Evolutionary conservation across 2,329 filamentous ascomycete species (phyloP), one percentile per base, ranked within the genome.

Genomic region (Escovopsis sp.): DNA sequence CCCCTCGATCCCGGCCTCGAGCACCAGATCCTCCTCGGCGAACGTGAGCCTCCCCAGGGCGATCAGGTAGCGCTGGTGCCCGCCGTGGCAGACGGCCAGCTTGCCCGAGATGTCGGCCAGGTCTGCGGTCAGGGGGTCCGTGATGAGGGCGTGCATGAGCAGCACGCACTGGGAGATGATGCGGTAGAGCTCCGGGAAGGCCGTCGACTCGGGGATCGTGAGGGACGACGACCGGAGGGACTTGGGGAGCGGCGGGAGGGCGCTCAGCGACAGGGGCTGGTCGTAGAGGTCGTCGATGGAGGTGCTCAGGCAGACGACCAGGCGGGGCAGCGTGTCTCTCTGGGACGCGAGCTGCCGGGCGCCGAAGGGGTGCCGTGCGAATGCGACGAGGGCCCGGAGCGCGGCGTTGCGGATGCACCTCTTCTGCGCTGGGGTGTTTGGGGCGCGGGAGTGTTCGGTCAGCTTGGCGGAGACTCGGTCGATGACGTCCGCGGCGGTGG

Each of bases 11-110:
- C 80, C 80, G 2, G 70, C 67, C 59, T 95, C 87, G 25, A 93
- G 69, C 10, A 91, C 72, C 8, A 84, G 60, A 27, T 85, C 81
- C 46, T 94, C 85, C 39, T 79, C 76, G 6, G 77, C 80, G 57
- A 94, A 95, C 0, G 84, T 86, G n/a, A 96, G 64, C 35, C 89
- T 66, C 0, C 85, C 87, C 36, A 98, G 65, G 2, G 78, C 77
- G 9, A 95, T 74, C 1, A 93, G 66, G 53, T 93, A 89, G 40
- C 87, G 86, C 53, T 94, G 86, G 40, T 76, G 74, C 0, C 80
- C 84, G 3, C 85, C 84, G 5, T 76, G 70, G 0, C 84, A 74
- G 8, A 73, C 72, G 0, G 72, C 69, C 5, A 94, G 66, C 57
- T 89, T 93, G 39, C 74, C 70, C 39, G 77, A 72, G 47, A 93